Evolutionary conservation across 306 rosid genomes (phyloP), one percentile per base, ranked within the genome.

Genomic region (Malus sylvestris): DNA sequence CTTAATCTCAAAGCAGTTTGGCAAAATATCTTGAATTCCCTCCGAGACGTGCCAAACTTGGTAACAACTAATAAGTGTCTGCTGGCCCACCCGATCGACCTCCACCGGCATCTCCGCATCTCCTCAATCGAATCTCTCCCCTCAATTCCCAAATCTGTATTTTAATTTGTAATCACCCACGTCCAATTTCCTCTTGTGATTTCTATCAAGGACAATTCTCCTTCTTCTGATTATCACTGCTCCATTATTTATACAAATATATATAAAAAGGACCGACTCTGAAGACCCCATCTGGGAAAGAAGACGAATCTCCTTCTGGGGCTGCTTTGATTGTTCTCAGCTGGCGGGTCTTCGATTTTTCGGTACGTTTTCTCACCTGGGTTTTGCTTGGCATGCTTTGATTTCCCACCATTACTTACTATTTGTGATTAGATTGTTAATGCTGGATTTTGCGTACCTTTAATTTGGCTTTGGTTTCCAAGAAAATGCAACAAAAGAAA

Each of bases 71-170:
- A 32, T 0, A 1, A 7, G 23, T 5, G 10, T 38, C 42, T 38
- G 42, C 42, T 27, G 33, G 42, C 12, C 44, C 23, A 32, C 49
- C 46, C 27, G 7, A 15, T 8, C 38, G 13, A 40, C 1, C 11
- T 53, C 75, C 57, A 4, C 68, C 30, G 82, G 85, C 65, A 82
- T 78, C 80, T 63, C 70, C 70, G 86, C 68, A 78, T 82, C 80
- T 44, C 66, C 22, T 2, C 58, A 45, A 61, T 14, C 63, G 83
- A 74, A 82, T 82, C 58, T 70, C 71, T 33, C 6, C 23, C 8
- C 11, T n/a, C 70, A 33, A 10, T 19, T 4, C 8, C 27, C 70
- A 65, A 65, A 2, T 16, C 55, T 51, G 35, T 25, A 4, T 38
- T 9, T 8, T 6, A 20, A 33, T 16, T 38, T 9, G 8, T 6